phyloP scores from a whole-genome alignment of 208 protist genomes.

The Trypanosoma boissoni region DNA sequence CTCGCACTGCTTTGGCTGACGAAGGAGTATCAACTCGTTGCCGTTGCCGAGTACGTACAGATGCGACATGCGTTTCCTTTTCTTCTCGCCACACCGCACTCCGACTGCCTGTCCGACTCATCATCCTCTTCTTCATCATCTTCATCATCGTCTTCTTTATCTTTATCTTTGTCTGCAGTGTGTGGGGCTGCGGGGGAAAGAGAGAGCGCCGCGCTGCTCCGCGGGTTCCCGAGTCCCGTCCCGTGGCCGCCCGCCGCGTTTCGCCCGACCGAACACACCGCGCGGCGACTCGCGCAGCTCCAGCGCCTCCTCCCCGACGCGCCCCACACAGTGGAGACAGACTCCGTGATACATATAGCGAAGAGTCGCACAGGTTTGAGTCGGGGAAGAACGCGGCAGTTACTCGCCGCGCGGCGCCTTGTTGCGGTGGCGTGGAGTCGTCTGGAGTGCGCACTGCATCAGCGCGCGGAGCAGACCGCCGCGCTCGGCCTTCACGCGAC shows the following conservation, averaged over 20 bases:
- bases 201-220: slow-evolving; percentile 27
- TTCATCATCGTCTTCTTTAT: neutral
- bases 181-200: neutral
- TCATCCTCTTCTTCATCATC: neutral
- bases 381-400: slow-evolving; percentile 31
- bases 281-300: slow-evolving; percentile 39
- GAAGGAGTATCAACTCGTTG: slow-evolving; percentile 55
- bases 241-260: slow-evolving; percentile 72
- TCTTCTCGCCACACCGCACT: slow-evolving; percentile 25
- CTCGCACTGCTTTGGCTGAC: slow-evolving; percentile 81
- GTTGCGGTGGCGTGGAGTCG: slow-evolving; percentile 53
- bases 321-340: neutral
- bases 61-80: slow-evolving; percentile 48
- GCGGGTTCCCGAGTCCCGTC: slow-evolving; percentile 33
- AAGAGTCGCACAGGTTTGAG: neutral
- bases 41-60: slow-evolving; percentile 65
- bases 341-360: neutral
- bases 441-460: slow-evolving; percentile 47
- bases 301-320: slow-evolving; percentile 31
- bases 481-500: slow-evolving; percentile 50
- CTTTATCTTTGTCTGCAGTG: neutral
- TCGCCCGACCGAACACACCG: slow-evolving; percentile 42
- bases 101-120: too few relatives aligned
- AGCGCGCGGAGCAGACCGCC: slow-evolving; percentile 51
- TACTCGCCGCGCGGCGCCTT: slow-evolving; percentile 55